Base-by-base conservation (phyloP, 2,329 filamentous ascomycete species). In the Aspergillus fumigatiaffinis region DNA sequence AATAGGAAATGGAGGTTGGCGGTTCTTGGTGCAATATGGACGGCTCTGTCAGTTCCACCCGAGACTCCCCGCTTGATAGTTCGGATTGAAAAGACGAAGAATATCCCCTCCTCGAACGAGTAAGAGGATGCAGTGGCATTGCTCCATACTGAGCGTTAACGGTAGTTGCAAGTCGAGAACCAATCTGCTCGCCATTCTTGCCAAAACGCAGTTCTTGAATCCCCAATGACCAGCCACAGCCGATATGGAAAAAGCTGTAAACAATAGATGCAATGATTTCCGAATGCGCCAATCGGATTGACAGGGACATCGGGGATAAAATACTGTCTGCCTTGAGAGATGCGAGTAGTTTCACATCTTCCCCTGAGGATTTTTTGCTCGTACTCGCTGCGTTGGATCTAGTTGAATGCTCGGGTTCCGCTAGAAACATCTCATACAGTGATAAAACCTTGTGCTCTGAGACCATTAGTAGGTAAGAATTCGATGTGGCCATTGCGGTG, bases 141-240 rank as follows among this genome's bases (percentile, higher is more conserved):
- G 66, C 60, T 55, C 70, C 64, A 66, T 73, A 68, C 64, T 77
- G 69, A 38, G 72, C 69, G 65, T 76, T 69, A 58, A 74, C 69
- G 5, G 75, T 74, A 28, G 71, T 76, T 23, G 75, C 67, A 42
- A 77, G 67, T 38, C 73, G 73, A 10, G 73, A 77, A 28, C 64
- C 67, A 20, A 72, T 61, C 54, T 73, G 71, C 42, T 72, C 74
- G 6, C 83, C 82, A 50, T 75, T 70, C 52, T 72, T 72, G 35
- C 74, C 74, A n/a, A 96, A 81, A 57, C 88, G 86, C 47, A 97
- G 78, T 72, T 97, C 93, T 72, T 97, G 93, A n/a, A 97, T 84
- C 2, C 92, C 92, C 17, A 96, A 83, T 7, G 89, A 92, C 90
- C 92, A 97, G 28, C 92, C 92, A 47, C 86, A 86, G 3, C 87